These are phyloP conservation scores for Phytopythium sindhum DNA, from an alignment of 352 stramenopile species.

Conservation along the genomic window DNA sequence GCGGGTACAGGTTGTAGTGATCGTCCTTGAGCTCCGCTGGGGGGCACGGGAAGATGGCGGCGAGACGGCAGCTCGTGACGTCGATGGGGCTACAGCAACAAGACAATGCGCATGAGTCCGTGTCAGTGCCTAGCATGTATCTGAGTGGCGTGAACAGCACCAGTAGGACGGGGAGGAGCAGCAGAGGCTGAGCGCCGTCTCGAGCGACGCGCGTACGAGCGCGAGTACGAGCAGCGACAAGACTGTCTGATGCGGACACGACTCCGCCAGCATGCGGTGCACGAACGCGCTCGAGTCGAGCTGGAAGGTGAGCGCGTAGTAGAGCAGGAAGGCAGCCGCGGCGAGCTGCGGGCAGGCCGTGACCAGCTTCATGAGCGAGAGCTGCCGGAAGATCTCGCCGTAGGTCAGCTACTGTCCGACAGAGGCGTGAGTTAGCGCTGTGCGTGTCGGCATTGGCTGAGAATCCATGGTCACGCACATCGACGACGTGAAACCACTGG, in stretches of 20 bases:
- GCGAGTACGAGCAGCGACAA: constrained; percentile 33
- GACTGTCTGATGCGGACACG: constrained; percentile 50
- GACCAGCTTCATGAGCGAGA: constrained; percentile 56
- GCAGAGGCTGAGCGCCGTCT: constrained; percentile 45
- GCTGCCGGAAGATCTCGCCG: constrained; percentile 30
- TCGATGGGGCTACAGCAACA: constrained; percentile 34
- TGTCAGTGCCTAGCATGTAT: background rate
- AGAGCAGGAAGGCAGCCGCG: constrained; percentile 42
- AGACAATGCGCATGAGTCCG: background rate
- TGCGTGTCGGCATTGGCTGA: background rate
- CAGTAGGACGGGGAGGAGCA: constrained; percentile 49
- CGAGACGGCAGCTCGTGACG: constrained; percentile 22
- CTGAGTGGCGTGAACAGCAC: constrained; percentile 14
- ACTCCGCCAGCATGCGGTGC: constrained; percentile 51
- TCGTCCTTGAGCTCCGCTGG: constrained; percentile 19
- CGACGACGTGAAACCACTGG: constrained; percentile 52
- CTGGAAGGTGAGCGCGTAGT: constrained; percentile 62
- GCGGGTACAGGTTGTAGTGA: constrained; percentile 36
- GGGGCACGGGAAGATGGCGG: constrained; percentile 40
- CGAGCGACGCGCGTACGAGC: constrained; percentile 42
- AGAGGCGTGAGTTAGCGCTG: background rate
- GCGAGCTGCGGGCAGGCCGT: constrained; percentile 44
- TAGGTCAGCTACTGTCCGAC: constrained; percentile 23
- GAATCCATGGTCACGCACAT: constrained; percentile 25
- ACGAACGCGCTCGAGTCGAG: constrained; percentile 32